phyloP scores from a whole-genome alignment of 805 yeast species.

The Yamadazyma scolyti region DNA sequence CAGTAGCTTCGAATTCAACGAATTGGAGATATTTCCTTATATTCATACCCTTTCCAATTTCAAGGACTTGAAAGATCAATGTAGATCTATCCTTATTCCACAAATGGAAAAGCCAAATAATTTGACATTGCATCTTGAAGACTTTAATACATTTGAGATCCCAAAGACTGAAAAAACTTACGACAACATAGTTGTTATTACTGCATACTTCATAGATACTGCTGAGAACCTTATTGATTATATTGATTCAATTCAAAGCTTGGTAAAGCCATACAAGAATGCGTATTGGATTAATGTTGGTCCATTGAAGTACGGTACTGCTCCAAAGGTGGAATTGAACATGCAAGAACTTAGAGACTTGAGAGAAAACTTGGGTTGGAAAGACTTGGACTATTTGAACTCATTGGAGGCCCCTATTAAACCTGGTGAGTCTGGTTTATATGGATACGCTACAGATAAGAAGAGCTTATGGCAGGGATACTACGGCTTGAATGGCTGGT shows the following conservation, averaged over 20 bases:
- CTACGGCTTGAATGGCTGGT: conserved; percentile 64
- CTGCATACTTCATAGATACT: conserved; percentile 85
- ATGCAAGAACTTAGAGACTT: conserved; percentile 62
- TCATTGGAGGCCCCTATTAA: conserved; percentile 10
- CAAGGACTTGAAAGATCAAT: conserved; percentile 43
- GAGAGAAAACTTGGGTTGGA: conserved; percentile 64
- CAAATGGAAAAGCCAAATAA: conserved; percentile 40
- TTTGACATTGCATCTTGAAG: conserved; percentile 50
- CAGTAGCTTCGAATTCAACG: conserved; percentile 14
- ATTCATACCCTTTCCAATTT: conserved; percentile 72
- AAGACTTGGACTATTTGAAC: conserved; percentile 12
- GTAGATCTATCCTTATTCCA: conserved; percentile 36
- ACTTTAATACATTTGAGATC: conserved; percentile 55
- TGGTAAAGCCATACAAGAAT: conserved; percentile 23
- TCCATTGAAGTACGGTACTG: conserved; percentile 88
- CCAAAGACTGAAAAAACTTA: conserved; percentile 19
- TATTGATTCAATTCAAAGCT: conserved; percentile 54
- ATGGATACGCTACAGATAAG: conserved; percentile 66
- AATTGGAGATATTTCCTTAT: conserved; percentile 36
- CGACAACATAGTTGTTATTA: conserved; percentile 53
- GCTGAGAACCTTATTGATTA: conserved; percentile 83
- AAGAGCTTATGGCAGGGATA: conserved; percentile 74
- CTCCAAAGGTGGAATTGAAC: conserved; percentile 71
- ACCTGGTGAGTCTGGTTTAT: conserved; percentile 24
- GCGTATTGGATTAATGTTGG: conserved; percentile 89